Percentiles rank a stretch among this genome's conserved stretches.
phyloP scores from a whole-genome alignment of 345 rosid species.

The Acer saccharum region DNA sequence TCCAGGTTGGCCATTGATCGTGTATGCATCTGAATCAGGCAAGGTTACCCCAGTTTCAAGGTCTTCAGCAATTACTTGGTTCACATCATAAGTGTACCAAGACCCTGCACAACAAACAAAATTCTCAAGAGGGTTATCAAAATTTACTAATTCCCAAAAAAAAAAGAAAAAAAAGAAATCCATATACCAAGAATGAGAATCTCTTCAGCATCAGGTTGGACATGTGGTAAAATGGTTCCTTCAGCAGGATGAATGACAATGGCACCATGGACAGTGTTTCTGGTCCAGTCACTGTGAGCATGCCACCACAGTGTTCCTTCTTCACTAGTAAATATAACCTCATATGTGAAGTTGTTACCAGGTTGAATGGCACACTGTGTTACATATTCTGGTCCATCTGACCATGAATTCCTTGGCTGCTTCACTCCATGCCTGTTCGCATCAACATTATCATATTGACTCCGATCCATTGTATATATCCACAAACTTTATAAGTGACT shows the following conservation, averaged over 20 bases:
- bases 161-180: background rate
- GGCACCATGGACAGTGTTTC: conserved; percentile 33
- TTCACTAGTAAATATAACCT: conserved; percentile 15
- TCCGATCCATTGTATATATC: too few species aligned
- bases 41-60: conserved; percentile 3
- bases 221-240: too few species aligned
- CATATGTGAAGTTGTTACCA: too few species aligned
- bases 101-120: background rate
- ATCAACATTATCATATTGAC: too few species aligned
- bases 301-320: conserved; percentile 26
- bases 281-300: conserved; percentile 21
- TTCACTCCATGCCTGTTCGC: too few species aligned
- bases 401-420: too few species aligned
- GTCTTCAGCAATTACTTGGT: background rate
- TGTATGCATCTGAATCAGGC: conserved; percentile 15
- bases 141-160: too few species aligned
- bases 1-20: conserved; percentile 18
- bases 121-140: too few species aligned
- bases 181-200: conserved; percentile 25
- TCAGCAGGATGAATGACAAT: too few species aligned
- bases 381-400: too few species aligned
- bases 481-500: too few species aligned
- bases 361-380: too few species aligned
- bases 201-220: background rate
- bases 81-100: conserved; percentile 27